Percentiles rank a stretch among this genome's conserved stretches.
Conservation (phyloP, 164 flowering plant species). For the Sedum album region DNA sequence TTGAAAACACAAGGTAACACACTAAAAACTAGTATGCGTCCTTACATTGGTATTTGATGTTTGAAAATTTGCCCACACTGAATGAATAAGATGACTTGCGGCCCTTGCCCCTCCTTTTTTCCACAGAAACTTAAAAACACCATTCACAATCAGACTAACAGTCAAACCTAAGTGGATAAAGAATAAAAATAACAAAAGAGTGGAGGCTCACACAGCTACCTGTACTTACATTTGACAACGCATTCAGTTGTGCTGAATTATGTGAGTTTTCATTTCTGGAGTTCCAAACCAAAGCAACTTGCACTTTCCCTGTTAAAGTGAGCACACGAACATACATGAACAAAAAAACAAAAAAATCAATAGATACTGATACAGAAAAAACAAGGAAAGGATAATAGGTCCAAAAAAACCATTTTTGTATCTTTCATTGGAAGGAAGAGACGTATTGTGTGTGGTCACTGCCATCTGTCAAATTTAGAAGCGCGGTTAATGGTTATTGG, state of each 20-base stretch:
- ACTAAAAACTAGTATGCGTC: background rate
- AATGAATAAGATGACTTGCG: constrained; percentile 56
- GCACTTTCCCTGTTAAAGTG: constrained; percentile 63
- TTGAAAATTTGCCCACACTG: constrained; percentile 97
- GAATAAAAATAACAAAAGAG: background rate
- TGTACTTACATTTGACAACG: constrained; percentile 55
- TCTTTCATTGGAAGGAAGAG: constrained; percentile 70
- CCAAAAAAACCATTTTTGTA: constrained; percentile 50
- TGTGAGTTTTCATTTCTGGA: constrained; percentile 72
- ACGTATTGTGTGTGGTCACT: constrained; percentile 71
- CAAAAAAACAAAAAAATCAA: background rate
- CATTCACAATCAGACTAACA: background rate
- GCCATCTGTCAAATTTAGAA: constrained; percentile 63
- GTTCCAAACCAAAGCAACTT: constrained; percentile 93
- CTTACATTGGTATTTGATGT: constrained; percentile 85
- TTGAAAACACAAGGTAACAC: background rate
- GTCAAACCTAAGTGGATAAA: background rate
- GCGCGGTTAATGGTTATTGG: background rate
- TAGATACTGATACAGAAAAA: background rate
- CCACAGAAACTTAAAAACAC: constrained; percentile 53
- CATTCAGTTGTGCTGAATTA: constrained; percentile 50
- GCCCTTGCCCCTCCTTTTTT: constrained; percentile 65
- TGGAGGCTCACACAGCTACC: background rate
- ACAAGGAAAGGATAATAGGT: constrained; percentile 2
- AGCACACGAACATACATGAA: background rate